Base-by-base conservation (phyloP, 768 basidiomycete genomes). In the Lactifluus hygrophoroides region DNA sequence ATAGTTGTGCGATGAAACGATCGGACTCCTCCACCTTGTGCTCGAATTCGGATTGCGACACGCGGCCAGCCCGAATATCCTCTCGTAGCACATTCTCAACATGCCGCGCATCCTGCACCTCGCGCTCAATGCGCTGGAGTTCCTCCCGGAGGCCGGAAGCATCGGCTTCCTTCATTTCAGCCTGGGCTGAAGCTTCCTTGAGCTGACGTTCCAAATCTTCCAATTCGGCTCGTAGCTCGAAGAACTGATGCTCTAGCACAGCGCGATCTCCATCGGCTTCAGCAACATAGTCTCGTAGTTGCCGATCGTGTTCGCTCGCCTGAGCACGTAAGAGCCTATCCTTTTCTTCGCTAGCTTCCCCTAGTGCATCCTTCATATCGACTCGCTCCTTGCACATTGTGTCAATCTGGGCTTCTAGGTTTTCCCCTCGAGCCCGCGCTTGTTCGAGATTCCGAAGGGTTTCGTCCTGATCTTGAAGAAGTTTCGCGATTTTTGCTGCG, bases 251-350 rank as follows among this genome's bases (percentile, higher is more conserved):
- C 71, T 96, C 93, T 46, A 96, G 75, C 14, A 95, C 91, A 0
- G 94, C 93, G 8, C 92, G 82, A 69, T 97, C 94, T 1, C 93
- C 90, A 66, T 96, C 92, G 14, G 93, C 90, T 70, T 98, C 94
- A 3, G 88, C 88, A 54, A 88, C 86, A 65, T 94, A 89, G 68
- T 96, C 93, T 1, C 91, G 81, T 61, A 96, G 82, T 44, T 77
- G 70, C 34, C 80, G 73, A 57, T 86, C 84, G 56, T 83, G 77
- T 66, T 79, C 88, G 14, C 80, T 82, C 7, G 88, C 86, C 68
- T 92, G 90, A 3, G 76, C 78, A 42, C 78, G 81, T 56, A 92
- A 72, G 16, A 91, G 74, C 21, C 85, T 75, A 56, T 95, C 92
- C 71, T 91, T 90, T 72, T 96, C 92, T 61, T 70, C 71, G 42